Evolutionary conservation across 2,329 filamentous ascomycete genomes (phyloP).

Genomic region (Microcyclosporella mali): DNA sequence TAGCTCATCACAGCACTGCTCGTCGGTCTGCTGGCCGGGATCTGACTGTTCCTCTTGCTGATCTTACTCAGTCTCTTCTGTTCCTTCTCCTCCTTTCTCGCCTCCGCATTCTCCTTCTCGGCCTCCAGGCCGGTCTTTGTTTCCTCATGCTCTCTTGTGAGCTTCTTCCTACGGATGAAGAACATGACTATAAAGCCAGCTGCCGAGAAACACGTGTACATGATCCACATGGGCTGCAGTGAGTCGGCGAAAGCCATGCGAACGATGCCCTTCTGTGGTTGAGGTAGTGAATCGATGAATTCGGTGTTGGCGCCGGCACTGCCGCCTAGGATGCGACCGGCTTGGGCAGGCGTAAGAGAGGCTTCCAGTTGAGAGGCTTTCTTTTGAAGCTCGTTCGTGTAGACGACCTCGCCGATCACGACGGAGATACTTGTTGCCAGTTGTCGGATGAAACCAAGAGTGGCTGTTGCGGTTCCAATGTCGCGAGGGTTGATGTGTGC

Average conservation of each 20-base stretch:
- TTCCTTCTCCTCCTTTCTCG: conserved; percentile 29
- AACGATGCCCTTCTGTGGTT: conserved; percentile 39
- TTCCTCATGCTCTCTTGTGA: conserved; percentile 41
- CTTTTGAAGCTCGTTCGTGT: conserved; percentile 66
- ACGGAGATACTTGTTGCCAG: conserved; percentile 62
- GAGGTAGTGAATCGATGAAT: conserved; percentile 48
- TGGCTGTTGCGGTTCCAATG: conserved; percentile 62
- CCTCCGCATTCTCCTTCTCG: conserved; percentile 35
- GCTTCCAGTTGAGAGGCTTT: conserved; percentile 45
- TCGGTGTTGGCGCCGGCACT: conserved; percentile 57
- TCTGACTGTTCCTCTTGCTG: background rate
- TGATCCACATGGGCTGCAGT: conserved; percentile 45
- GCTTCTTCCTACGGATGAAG: conserved; percentile 38
- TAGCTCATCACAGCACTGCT: background rate
- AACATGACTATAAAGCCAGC: conserved; percentile 36
- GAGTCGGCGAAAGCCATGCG: conserved; percentile 39
- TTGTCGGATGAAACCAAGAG: conserved; percentile 62
- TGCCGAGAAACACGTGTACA: conserved; percentile 40
- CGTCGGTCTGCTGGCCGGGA: background rate
- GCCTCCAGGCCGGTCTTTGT: conserved; percentile 45
- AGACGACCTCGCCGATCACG: conserved; percentile 70
- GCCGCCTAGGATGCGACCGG: conserved; percentile 50
- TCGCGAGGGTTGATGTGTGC: conserved; percentile 56
- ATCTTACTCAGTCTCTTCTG: conserved; percentile 15
- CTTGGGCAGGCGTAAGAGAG: conserved; percentile 48